Evolutionary conservation across 2,329 filamentous ascomycete genomes (phyloP).

Genomic region (Daldinia sp.): DNA sequence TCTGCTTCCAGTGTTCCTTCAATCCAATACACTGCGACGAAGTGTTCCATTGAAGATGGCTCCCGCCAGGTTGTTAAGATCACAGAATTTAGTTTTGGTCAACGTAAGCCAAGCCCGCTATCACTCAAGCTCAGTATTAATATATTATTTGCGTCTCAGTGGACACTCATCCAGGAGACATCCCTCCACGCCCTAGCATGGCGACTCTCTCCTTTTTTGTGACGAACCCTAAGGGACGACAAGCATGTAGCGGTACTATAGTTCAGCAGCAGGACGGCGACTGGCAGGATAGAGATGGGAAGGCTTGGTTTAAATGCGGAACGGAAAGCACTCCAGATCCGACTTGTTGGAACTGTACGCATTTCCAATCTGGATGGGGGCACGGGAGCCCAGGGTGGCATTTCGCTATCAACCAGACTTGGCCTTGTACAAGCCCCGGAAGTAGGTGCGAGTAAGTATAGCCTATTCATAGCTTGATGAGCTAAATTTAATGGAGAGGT

Average conservation of each 20-base stretch:
- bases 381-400: constrained; percentile 10
- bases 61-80: background rate
- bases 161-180: constrained; percentile 9
- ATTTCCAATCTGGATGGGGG: constrained; percentile 22
- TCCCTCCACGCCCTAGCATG: constrained; percentile 13
- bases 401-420: constrained; percentile 23
- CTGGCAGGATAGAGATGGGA: constrained; percentile 20
- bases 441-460: background rate
- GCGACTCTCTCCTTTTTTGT: constrained; percentile 10
- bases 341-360: constrained; percentile 15
- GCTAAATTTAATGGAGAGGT: background rate
- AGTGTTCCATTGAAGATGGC: background rate
- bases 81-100: background rate
- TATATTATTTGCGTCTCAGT: background rate
- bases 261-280: background rate
- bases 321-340: constrained; percentile 14
- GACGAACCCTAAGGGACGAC: background rate
- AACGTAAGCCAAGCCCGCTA: background rate
- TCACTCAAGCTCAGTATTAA: background rate
- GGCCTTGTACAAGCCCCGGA: background rate
- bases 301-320: constrained; percentile 19
- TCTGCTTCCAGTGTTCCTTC: background rate
- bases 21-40: background rate
- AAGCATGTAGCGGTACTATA: constrained; percentile 17
- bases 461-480: background rate